These are phyloP conservation scores for Fusarium penzigii DNA, from an alignment of 2,329 filamentous ascomycete species.

Conservation along the genomic window DNA sequence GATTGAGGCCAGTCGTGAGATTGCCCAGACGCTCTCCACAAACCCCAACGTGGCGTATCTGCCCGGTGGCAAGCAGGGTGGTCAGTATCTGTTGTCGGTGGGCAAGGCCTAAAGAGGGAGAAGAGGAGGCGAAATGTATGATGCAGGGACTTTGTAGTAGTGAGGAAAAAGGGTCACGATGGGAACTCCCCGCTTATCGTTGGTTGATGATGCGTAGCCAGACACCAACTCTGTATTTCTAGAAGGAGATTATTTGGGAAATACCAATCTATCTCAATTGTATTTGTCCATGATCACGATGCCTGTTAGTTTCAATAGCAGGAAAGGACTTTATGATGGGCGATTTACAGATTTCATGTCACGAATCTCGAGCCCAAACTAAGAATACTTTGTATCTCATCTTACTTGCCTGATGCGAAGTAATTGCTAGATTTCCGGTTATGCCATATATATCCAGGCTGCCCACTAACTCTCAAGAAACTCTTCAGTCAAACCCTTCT, in stretches of 20 bases:
- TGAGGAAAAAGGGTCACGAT: slow-evolving; percentile 15
- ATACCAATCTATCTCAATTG: slow-evolving; percentile 23
- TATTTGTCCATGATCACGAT: not conserved
- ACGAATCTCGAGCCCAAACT: not conserved
- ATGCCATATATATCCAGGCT: not conserved
- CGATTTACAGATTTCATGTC: not conserved
- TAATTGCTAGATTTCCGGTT: too few species aligned
- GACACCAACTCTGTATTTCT: slow-evolving; percentile 39
- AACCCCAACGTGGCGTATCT: slow-evolving; percentile 98
- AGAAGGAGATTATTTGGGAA: slow-evolving; percentile 29
- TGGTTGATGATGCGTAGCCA: slow-evolving; percentile 29
- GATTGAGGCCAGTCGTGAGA: slow-evolving; percentile 96
- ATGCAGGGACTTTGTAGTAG: slow-evolving; percentile 11
- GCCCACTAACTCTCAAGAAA: slow-evolving; percentile 36
- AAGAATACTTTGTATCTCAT: not conserved
- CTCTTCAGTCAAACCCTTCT: slow-evolving; percentile 37
- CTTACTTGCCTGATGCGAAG: not conserved
- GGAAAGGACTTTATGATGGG: not conserved
- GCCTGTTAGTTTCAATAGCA: not conserved
- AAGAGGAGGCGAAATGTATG: slow-evolving; percentile 6
- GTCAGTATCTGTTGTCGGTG: slow-evolving; percentile 56
- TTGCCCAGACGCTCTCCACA: slow-evolving; percentile 81
- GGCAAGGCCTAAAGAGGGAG: slow-evolving; percentile 37
- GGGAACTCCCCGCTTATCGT: slow-evolving; percentile 38
- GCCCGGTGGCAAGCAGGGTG: slow-evolving; percentile 69